Evolutionary conservation across 345 rosid genomes (phyloP).

Genomic region (Erysimum cheiranthoides): DNA sequence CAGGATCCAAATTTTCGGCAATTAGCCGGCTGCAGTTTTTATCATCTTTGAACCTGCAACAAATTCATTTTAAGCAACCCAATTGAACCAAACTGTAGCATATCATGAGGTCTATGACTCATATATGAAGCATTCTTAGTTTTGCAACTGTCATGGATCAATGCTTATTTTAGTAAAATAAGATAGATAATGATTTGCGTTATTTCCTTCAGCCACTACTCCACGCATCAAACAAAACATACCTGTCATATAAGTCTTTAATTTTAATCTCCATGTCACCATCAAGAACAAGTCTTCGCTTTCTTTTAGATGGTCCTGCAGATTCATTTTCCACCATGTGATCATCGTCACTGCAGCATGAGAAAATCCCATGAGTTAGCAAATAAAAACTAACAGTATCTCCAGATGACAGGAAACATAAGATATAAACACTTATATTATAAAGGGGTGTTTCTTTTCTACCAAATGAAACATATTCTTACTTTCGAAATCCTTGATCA

Average conservation of each 20-base stretch:
- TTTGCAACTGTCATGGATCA: too few relatives aligned
- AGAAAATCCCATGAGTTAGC: conserved; percentile 30
- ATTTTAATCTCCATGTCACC: conserved; percentile 65
- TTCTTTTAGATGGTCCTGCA: conserved; percentile 57
- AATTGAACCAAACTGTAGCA: conserved; percentile 1
- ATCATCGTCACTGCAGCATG: conserved; percentile 54
- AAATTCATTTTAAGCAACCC: conserved; percentile 40
- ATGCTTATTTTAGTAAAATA: too few relatives aligned
- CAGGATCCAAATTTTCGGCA: conserved; percentile 73
- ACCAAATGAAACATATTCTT: conserved; percentile 41
- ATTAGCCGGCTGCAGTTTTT: conserved; percentile 60
- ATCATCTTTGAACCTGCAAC: conserved; percentile 74
- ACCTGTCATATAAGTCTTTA: conserved; percentile 76
- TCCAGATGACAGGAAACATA: conserved; percentile 22
- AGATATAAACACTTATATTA: background rate
- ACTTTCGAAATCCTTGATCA: conserved; percentile 59
- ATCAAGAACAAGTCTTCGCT: conserved; percentile 64
- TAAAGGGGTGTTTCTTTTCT: conserved; percentile 3
- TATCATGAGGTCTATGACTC: conserved; percentile 21
- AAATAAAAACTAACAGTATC: conserved; percentile 9
- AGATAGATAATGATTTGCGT: background rate
- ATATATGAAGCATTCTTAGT: background rate
- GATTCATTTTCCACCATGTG: conserved; percentile 49
- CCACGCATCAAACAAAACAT: conserved; percentile 37
- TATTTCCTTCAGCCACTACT: conserved; percentile 24